These are phyloP conservation scores for Termitomyces heimii DNA, from an alignment of 768 basidiomycete genomes.

Conservation along the genomic window DNA sequence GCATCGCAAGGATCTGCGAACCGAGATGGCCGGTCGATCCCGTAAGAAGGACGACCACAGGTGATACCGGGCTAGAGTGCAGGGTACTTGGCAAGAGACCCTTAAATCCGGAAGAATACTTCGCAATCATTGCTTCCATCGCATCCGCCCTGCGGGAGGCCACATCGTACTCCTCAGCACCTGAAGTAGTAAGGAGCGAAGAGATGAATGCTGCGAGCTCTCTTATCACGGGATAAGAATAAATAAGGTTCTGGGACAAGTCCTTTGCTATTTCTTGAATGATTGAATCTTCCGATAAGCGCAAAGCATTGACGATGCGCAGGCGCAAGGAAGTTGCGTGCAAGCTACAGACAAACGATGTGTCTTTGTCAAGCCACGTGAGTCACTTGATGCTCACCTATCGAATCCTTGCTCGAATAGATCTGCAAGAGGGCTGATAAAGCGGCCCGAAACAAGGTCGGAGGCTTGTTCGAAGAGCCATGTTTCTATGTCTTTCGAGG, in stretches of 20 bases:
- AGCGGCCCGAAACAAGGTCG: not conserved
- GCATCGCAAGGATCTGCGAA: not conserved
- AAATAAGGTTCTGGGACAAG: constrained; percentile 34
- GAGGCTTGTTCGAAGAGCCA: not conserved
- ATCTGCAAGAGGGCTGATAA: not conserved
- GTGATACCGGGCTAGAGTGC: not conserved
- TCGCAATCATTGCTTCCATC: not conserved
- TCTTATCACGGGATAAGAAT: constrained; percentile 31
- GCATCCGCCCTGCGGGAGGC: not conserved
- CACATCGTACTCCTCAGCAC: not conserved
- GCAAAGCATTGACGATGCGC: not conserved
- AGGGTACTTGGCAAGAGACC: not conserved
- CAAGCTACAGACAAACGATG: not conserved
- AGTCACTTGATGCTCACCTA: not conserved
- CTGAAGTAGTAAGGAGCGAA: not conserved
- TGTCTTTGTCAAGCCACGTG: not conserved
- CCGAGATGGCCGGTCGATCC: not conserved
- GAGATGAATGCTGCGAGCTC: constrained; percentile 2
- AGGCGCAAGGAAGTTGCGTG: not conserved
- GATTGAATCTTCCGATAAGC: not conserved
- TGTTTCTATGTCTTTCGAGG: not conserved
- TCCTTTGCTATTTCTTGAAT: constrained; percentile 8
- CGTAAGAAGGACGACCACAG: not conserved
- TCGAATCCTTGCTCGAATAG: constrained; percentile 5
- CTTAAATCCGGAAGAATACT: not conserved